A percentile compares a stretch with the other conserved stretches of the same genome.
Evolutionary conservation across 345 rosid species (phyloP).

Genomic region (Chamaenerion angustifolium): DNA sequence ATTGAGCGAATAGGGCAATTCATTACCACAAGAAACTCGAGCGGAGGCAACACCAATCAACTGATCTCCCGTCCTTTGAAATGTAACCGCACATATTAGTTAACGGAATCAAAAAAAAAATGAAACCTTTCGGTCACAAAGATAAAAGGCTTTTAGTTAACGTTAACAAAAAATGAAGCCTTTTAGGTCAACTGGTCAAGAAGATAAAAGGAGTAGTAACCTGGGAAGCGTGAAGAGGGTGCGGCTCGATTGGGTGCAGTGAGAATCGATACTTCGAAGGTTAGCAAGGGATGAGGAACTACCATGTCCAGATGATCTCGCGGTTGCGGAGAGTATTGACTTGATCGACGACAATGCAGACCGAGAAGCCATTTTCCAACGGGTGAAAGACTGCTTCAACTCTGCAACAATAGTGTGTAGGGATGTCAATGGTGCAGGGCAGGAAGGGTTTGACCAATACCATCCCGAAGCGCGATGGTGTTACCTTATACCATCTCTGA

Average conservation of each 20-base stretch:
- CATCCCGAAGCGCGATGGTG: too few relatives aligned
- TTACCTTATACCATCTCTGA: too few relatives aligned
- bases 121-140: background rate
- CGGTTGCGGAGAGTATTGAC: too few relatives aligned
- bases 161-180: background rate
- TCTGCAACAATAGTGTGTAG: too few relatives aligned
- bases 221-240: constrained; percentile 1
- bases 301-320: too few relatives aligned
- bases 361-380: too few relatives aligned
- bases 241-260: constrained; percentile 1
- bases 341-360: too few relatives aligned
- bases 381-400: too few relatives aligned
- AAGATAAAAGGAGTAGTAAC: background rate
- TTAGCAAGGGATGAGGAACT: too few relatives aligned
- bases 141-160: background rate
- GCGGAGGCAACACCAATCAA: background rate
- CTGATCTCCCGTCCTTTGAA: background rate
- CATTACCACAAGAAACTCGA: background rate
- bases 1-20: background rate
- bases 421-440: too few relatives aligned
- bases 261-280: background rate
- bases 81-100: background rate
- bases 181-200: background rate
- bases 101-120: background rate
- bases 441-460: too few relatives aligned